phyloP scores from a whole-genome alignment of 2,329 filamentous ascomycete species.

The Fusarium sp. region DNA sequence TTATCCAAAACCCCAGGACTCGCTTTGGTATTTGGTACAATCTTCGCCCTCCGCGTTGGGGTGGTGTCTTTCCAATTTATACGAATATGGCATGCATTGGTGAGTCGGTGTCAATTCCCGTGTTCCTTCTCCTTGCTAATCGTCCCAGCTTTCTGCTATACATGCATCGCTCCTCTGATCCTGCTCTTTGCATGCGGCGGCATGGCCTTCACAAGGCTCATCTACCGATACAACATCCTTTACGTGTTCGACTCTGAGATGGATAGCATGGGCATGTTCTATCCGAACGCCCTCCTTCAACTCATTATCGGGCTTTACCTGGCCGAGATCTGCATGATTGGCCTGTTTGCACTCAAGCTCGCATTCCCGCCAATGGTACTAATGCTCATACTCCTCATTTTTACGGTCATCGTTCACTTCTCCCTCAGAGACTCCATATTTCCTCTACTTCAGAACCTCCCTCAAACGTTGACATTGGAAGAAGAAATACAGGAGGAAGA shows the following conservation, averaged over 20 bases:
- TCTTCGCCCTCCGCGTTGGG: constrained; percentile 83
- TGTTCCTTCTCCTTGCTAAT: constrained; percentile 3
- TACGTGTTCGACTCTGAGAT: constrained; percentile 86
- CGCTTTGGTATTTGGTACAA: constrained; percentile 83
- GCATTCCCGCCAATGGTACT: constrained; percentile 78
- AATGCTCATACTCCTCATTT: constrained; percentile 81
- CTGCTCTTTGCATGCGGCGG: constrained; percentile 85
- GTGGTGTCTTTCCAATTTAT: constrained; percentile 83
- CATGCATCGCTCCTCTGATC: constrained; percentile 87
- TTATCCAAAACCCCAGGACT: constrained; percentile 83
- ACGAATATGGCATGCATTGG: constrained; percentile 85
- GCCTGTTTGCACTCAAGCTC: constrained; percentile 80
- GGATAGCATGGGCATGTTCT: constrained; percentile 89
- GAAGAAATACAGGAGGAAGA: constrained; percentile 61
- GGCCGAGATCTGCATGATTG: constrained; percentile 84
- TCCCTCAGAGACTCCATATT: constrained; percentile 79
- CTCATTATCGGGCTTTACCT: constrained; percentile 88
- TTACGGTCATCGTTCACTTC: constrained; percentile 82
- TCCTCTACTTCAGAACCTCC: constrained; percentile 83
- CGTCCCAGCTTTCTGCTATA: constrained; percentile 80
- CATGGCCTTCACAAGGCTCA: constrained; percentile 84
- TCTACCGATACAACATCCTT: constrained; percentile 91
- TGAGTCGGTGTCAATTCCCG: constrained; percentile 57
- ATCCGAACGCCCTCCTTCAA: constrained; percentile 89
- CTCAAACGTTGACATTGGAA: constrained; percentile 74